Evolutionary conservation across 345 rosid genomes (phyloP), one percentile per base, ranked within the genome.

Genomic region (Salix purpurea): DNA sequence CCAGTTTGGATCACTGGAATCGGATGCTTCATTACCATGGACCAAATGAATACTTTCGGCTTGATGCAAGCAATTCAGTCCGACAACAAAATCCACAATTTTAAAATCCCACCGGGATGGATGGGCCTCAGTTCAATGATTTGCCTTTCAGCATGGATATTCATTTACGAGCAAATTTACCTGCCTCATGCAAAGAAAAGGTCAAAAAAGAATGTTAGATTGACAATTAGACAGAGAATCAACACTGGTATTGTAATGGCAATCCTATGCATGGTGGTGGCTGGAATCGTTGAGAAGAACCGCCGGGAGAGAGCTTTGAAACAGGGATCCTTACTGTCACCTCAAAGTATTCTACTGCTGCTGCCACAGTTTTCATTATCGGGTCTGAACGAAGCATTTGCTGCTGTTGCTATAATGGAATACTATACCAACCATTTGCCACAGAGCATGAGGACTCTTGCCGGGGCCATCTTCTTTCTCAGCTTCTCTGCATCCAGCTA

Each of bases 1-100:
- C 94, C 97, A 0, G 91, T 89, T 74, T 89, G 91, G 94, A 46
- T 83, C 9, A 62, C 97, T 0, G 94, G 94, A 56, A 87, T 91
- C 24, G 86, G 80, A 2, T 90, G 90, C 77, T 92, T 88, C 81
- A 78, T 92, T 30, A 62, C 88, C 8, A 90, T 87, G 77, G 96
- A 92, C 50, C 96, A 91, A 74, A 86, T 86, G 72, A 86, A 58
- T 77, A 84, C 89, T n/a, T 85, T 89, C 64, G 96, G 97, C 13
- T 67, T 90, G 40, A 85, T 91, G 64, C 93, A 88, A 78, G 89
- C 89, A 7, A 82, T 88, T 21, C 92, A 91, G 58, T 81, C 82
- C 84, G 78, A 85, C 66, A 86, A 64, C 74, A 62, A 80, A 7
- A 60, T 89, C 11, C 89, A 89, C 23, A 34, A 76, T 15, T 89